These are phyloP conservation scores for Sphagnum fallax DNA, from an alignment of 228 moss, liverwort and hornwort genomes.

Conservation along the genomic window DNA sequence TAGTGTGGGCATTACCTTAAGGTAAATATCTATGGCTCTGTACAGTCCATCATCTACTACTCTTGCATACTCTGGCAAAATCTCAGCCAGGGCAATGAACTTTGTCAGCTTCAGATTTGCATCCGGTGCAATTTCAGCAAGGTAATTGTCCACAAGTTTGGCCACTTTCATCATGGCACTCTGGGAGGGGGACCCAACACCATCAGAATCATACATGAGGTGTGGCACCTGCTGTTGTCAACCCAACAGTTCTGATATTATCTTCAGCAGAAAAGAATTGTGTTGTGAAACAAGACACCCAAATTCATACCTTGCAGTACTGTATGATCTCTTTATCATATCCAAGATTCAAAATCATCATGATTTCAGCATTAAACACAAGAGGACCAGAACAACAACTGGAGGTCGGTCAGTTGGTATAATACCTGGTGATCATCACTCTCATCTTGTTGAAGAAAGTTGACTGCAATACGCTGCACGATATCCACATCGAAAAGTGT, in stretches of 20 bases:
- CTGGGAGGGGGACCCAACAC: conserved; percentile 61
- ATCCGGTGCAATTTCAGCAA: conserved; percentile 70
- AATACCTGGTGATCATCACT: conserved; percentile 45
- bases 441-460: conserved; percentile 60
- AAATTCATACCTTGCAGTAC: too few relatives aligned
- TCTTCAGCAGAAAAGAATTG: too few relatives aligned
- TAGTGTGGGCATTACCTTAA: conserved; percentile 32
- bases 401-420: too few relatives aligned
- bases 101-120: conserved; percentile 64
- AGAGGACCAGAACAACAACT: too few relatives aligned
- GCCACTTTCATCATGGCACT: conserved; percentile 71
- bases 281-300: too few relatives aligned
- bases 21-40: conserved; percentile 63
- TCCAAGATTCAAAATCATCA: too few relatives aligned
- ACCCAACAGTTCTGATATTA: too few relatives aligned
- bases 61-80: conserved; percentile 60
- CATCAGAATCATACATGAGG: conserved; percentile 57
- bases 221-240: conserved; percentile 28
- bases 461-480: conserved; percentile 58
- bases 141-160: conserved; percentile 62
- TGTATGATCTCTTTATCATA: too few relatives aligned
- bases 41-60: conserved; percentile 71
- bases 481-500: conserved; percentile 62
- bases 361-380: too few relatives aligned
- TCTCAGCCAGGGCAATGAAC: conserved; percentile 56